phyloP scores from a whole-genome alignment of 257 asterid species.

The Solanum pennellii region DNA sequence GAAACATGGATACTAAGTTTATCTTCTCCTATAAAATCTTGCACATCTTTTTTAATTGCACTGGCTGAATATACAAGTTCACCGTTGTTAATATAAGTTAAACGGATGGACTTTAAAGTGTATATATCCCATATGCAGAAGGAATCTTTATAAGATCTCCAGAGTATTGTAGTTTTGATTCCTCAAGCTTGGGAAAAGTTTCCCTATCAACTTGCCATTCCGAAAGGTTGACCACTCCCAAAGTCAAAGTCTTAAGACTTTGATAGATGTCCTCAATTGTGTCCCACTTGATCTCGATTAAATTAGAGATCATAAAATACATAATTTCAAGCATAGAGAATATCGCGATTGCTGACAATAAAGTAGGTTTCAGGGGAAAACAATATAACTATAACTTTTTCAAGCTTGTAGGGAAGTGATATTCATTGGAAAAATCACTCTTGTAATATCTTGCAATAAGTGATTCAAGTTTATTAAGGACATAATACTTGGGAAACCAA shows the following conservation, averaged over 20 bases:
- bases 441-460: background rate
- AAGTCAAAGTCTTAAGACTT: background rate
- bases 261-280: background rate
- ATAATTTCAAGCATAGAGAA: background rate
- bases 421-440: background rate
- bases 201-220: background rate
- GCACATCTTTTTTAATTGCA: background rate
- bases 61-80: background rate
- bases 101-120: background rate
- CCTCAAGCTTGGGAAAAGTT: background rate
- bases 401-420: background rate
- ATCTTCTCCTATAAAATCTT: background rate
- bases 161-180: background rate
- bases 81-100: background rate
- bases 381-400: background rate
- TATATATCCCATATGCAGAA: background rate
- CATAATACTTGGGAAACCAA: background rate
- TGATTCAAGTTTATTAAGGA: background rate
- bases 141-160: background rate
- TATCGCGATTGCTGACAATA: background rate
- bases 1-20: background rate
- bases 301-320: background rate
- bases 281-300: background rate
- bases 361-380: background rate
- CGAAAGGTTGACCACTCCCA: background rate